Evolutionary conservation across 2,329 filamentous ascomycete species (phyloP).

Genomic region (Camptophora hylomeconis): DNA sequence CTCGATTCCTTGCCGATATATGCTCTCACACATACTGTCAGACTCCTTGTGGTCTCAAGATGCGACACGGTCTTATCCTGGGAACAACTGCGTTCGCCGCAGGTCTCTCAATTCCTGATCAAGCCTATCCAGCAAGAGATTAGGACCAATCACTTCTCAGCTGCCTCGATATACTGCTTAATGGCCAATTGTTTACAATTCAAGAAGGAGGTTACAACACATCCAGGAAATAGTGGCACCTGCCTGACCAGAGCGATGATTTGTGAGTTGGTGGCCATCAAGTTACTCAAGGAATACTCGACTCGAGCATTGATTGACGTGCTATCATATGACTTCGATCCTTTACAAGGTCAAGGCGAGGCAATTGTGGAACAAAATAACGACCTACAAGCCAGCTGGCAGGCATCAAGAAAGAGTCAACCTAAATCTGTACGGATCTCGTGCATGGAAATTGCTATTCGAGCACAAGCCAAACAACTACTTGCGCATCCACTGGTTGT

Average conservation of each 20-base stretch:
- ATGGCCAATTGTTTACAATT: constrained; percentile 94
- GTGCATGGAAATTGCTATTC: constrained; percentile 83
- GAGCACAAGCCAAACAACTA: constrained; percentile 84
- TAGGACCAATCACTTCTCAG: constrained; percentile 66
- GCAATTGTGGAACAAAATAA: constrained; percentile 12
- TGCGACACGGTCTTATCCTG: constrained; percentile 88
- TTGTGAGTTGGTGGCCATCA: constrained; percentile 81
- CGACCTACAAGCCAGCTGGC: constrained; percentile 4
- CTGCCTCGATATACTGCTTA: constrained; percentile 75
- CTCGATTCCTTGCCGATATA: constrained; percentile 80
- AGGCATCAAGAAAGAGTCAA: constrained; percentile 20
- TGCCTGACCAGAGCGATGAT: constrained; percentile 76
- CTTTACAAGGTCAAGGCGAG: constrained; percentile 60
- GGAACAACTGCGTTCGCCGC: constrained; percentile 91
- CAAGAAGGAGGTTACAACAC: constrained; percentile 68
- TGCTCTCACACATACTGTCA: constrained; percentile 78
- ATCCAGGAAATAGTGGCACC: constrained; percentile 71
- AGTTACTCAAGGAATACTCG: constrained; percentile 76
- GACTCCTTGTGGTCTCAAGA: constrained; percentile 66
- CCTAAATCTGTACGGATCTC: constrained; percentile 64
- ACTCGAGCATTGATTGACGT: constrained; percentile 88
- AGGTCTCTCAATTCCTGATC: constrained; percentile 87
- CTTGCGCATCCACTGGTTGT: constrained; percentile 83
- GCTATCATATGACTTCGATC: constrained; percentile 88
- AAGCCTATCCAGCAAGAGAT: constrained; percentile 93